These are phyloP conservation scores for Asterophora lycoperdoides DNA, from an alignment of 768 basidiomycete genomes.

Conservation along the genomic window DNA sequence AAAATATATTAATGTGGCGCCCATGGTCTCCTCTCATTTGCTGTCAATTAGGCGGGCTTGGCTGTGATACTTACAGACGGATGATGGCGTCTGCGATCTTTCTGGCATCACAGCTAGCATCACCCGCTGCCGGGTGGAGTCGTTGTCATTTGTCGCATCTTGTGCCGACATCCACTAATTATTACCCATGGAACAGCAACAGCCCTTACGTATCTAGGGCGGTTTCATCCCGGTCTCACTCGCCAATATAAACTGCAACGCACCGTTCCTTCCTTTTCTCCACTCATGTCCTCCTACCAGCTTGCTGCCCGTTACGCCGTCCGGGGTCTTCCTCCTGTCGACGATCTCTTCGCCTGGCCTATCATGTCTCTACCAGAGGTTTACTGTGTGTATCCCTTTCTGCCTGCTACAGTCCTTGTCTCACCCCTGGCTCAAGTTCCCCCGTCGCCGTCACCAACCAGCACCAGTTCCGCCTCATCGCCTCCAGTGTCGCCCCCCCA, in stretches of 20 bases:
- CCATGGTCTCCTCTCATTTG: conserved; percentile 2
- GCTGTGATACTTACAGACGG: not conserved
- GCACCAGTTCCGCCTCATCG: conserved; percentile 19
- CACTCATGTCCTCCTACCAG: conserved; percentile 21
- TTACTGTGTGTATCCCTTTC: conserved; percentile 22
- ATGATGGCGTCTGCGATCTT: not conserved
- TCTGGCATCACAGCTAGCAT: conserved; percentile 5
- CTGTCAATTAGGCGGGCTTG: conserved; percentile 15
- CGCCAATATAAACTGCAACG: conserved; percentile 25
- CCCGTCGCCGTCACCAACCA: conserved; percentile 42
- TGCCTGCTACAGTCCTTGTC: not conserved
- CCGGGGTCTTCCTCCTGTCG: conserved; percentile 14
- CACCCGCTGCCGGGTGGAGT: no score
- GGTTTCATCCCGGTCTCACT: conserved; percentile 23
- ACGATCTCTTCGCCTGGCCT: conserved; percentile 18
- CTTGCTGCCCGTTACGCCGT: conserved; percentile 11
- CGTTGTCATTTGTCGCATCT: conserved; percentile 14
- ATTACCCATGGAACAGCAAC: conserved; percentile 20
- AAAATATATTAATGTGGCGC: conserved; percentile 21
- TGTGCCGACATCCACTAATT: conserved; percentile 11
- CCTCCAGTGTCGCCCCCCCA: conserved; percentile 19
- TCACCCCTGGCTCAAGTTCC: conserved; percentile 26
- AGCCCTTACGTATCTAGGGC: conserved; percentile 28
- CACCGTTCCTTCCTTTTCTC: conserved; percentile 8
- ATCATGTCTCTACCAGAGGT: conserved; percentile 16